phyloP scores from a whole-genome alignment of 2,329 filamentous ascomycete genomes.

The Penicillium sp. region DNA sequence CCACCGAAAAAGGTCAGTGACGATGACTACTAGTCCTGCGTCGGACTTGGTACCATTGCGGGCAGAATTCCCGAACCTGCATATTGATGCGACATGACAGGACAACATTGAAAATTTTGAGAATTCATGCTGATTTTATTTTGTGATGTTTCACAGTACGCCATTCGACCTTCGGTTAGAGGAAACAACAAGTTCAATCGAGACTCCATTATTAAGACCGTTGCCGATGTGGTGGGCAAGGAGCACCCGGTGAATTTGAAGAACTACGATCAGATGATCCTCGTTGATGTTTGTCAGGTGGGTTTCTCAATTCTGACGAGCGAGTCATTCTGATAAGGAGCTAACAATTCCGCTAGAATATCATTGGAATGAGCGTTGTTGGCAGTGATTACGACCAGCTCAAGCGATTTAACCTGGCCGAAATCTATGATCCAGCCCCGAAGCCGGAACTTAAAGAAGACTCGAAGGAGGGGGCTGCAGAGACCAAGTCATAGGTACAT shows the following conservation, averaged over 20 bases:
- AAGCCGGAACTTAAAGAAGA: slow-evolving; percentile 16
- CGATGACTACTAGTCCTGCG: neutral
- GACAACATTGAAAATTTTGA: slow-evolving; percentile 5
- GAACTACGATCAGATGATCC: slow-evolving; percentile 62
- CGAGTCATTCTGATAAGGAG: neutral
- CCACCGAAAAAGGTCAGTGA: slow-evolving; percentile 56
- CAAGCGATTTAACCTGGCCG: slow-evolving; percentile 66
- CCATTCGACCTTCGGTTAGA: slow-evolving; percentile 64
- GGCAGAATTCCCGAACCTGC: slow-evolving; percentile 3
- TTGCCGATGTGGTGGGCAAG: slow-evolving; percentile 61
- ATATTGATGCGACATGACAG: slow-evolving; percentile 1
- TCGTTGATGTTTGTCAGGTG: slow-evolving; percentile 67
- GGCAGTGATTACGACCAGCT: slow-evolving; percentile 62
- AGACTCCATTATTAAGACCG: slow-evolving; percentile 62
- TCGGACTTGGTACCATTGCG: slow-evolving; percentile 4
- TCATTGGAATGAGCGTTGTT: slow-evolving; percentile 67
- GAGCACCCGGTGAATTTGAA: slow-evolving; percentile 64
- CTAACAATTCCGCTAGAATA: slow-evolving; percentile 53
- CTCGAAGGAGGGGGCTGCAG: neutral
- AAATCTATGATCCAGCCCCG: slow-evolving; percentile 59
- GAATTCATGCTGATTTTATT: slow-evolving; percentile 7
- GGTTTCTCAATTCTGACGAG: slow-evolving; percentile 25
- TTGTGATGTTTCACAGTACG: slow-evolving; percentile 53
- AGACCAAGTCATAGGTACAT: slow-evolving; percentile 4
- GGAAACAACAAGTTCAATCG: slow-evolving; percentile 62